Evolutionary conservation across 345 rosid genomes (phyloP).

Genomic region (Limnanthes douglasii): DNA sequence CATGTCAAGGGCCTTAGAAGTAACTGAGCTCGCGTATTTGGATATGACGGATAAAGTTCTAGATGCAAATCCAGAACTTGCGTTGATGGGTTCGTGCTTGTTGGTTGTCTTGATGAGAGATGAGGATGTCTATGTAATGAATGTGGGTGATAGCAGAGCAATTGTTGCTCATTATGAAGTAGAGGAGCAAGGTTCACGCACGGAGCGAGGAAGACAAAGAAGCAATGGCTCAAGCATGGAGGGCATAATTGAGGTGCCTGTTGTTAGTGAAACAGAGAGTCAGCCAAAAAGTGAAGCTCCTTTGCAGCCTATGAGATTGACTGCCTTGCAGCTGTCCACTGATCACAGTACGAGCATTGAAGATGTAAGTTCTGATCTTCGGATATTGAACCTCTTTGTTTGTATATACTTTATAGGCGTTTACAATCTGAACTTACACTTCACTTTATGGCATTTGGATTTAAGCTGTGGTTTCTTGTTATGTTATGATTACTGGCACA

Average conservation of each 20-base stretch:
- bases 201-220: constrained; percentile 12
- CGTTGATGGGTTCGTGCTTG: constrained; percentile 94
- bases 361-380: constrained; percentile 46
- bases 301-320: constrained; percentile 29
- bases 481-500: neutral
- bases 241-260: constrained; percentile 32
- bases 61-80: constrained; percentile 79
- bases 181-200: constrained; percentile 26
- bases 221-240: constrained; percentile 24
- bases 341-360: constrained; percentile 96
- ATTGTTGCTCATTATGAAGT: constrained; percentile 69
- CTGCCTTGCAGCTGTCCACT: constrained; percentile 79
- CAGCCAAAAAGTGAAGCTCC: constrained; percentile 16
- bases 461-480: neutral
- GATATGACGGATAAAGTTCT: constrained; percentile 95
- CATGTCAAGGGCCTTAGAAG: constrained; percentile 67
- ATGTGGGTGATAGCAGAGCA: constrained; percentile 96
- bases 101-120: constrained; percentile 90
- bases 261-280: constrained; percentile 10
- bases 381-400: too few species aligned
- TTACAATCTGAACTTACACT: too few species aligned
- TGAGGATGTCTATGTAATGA: constrained; percentile 94
- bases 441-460: neutral
- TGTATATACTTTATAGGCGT: too few species aligned
- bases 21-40: constrained; percentile 65